These are phyloP conservation scores for Scheffersomyces lignosus DNA, from an alignment of 805 yeast genomes.

Conservation along the genomic window DNA sequence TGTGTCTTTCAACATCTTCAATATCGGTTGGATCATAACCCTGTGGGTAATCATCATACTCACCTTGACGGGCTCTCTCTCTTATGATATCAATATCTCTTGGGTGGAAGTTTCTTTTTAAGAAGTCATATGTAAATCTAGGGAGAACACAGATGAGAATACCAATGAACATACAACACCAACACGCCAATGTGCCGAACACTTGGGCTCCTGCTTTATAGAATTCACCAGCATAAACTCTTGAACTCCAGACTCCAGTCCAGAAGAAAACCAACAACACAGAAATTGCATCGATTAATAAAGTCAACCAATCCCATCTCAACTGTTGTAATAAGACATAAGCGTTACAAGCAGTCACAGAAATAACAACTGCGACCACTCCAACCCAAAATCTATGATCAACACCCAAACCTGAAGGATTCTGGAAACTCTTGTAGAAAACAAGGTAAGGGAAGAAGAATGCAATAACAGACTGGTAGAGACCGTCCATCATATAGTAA, in stretches of 20 bases:
- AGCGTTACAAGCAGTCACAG: constrained; percentile 65
- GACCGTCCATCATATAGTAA: constrained; percentile 75
- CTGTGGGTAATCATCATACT: constrained; percentile 62
- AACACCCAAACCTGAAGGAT: constrained; percentile 54
- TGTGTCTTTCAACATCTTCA: constrained; percentile 42
- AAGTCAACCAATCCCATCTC: constrained; percentile 80
- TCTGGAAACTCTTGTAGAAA: constrained; percentile 31
- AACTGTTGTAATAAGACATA: constrained; percentile 67
- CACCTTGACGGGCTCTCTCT: constrained; percentile 68
- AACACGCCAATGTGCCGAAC: constrained; percentile 60
- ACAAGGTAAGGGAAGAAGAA: constrained; percentile 72
- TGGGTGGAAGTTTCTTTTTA: constrained; percentile 55
- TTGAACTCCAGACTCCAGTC: constrained; percentile 79
- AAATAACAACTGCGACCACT: constrained; percentile 61
- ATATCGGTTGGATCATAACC: constrained; percentile 80
- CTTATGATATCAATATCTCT: constrained; percentile 71
- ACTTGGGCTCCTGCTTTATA: constrained; percentile 66
- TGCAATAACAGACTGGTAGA: constrained; percentile 70
- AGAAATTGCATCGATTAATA: constrained; percentile 56
- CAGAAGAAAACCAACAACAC: constrained; percentile 64
- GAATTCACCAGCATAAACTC: constrained; percentile 52
- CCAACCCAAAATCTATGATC: constrained; percentile 80
- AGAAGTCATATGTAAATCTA: constrained; percentile 60
- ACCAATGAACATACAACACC: constrained; percentile 73
- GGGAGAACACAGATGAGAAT: constrained; percentile 64